Base-by-base conservation (phyloP, 495 filamentous ascomycete genomes). In the Hypoxylon lienhwacheense region DNA sequence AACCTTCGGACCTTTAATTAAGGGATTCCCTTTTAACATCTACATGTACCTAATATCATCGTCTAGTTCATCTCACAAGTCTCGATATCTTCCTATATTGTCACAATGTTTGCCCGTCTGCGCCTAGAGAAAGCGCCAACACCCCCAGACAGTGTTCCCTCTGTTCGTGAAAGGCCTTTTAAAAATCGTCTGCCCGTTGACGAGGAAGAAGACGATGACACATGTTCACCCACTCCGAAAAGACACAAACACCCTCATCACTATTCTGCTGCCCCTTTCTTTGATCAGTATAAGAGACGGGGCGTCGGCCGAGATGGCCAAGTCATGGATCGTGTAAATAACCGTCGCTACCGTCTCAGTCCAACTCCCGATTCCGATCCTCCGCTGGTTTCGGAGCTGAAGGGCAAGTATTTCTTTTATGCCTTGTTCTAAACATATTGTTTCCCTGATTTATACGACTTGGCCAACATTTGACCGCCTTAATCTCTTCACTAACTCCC, bases 251-350 rank as follows among this genome's bases (percentile, higher is more conserved):
- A 46, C 12, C n/a, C 35, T 1, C 22, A 46, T 29, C 22, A 46
- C 24, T 51, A 47, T 24, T 61, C 56, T 16, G 43, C 49, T n/a
- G 39, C 47, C 3, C 47, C 53, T 15, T 12, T 64, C 21, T 61
- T 66, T 10, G 47, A 61, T 6, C 61, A 49, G 22, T 53, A 51
- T 25, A 64, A 59, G 33, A 39, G 14, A 21, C 12, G 7, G n/a
- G 40, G 21, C 3, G 34, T 1, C 3, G 43, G 45, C 16, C 25
- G 51, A 19, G 46, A 56, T 5, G 40, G 53, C 20, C 28, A 25
- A 8, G 17, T 26, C 14, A 11, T 19, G 19, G 26, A 39, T 20
- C 53, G 25, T 14, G 7, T 39, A 11, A 29, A 31, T 11, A 28
- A 8, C 25, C 50, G 33, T 22, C 53, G 43, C 1, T 53, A 42